Evolutionary conservation across 2,329 filamentous ascomycete species (phyloP), one percentile per base, ranked within the genome.

Genomic region (Atkinsonella hypoxylon): DNA sequence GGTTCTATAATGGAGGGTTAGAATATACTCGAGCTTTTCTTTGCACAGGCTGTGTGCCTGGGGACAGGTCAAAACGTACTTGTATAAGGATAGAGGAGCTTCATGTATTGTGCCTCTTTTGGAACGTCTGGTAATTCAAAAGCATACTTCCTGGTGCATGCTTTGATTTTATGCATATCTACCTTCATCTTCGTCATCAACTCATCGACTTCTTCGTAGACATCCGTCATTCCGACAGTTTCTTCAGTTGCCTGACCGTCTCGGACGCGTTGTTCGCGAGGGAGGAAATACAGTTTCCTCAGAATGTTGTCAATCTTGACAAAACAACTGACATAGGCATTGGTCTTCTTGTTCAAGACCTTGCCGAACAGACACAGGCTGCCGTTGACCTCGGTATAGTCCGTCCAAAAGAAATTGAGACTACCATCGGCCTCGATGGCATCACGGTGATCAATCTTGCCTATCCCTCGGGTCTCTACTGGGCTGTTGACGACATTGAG

Each of bases 361-460:
- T 98, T 98, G 56, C 93, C 93, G 62, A 98, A 97, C 11, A 98
- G 77, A 65, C 89, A 97, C 10, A 98, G 73, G 58, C 83, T 93
- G 53, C 91, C 91, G 60, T 90, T 89, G 63, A 95, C 74, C 64
- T 98, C 93, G 1, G 85, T 89, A 62, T 95, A 98, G 67, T 98
- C 93, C 8, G 87, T 85, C 93, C 93, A 98, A 71, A 96, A 98
- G 72, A 98, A 89, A 58, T 85, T 84, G 31, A 98, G 74, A 58
- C 87, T 94, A 36, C 91, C 93, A 61, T 98, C 90, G 55, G 87
- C 82, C 65, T 97, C 91, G n/a, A 95, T 70, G n/a, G 87, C 89
- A 66, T 95, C 85, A 55, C 85, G 80, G 52, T 87, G 77, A 56
- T 85, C 82, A 46, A 96, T 77, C 68, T 97, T 98, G 40, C 89